Conservation (phyloP, 495 filamentous ascomycete genomes). For the Aspergillus bridgeri region DNA sequence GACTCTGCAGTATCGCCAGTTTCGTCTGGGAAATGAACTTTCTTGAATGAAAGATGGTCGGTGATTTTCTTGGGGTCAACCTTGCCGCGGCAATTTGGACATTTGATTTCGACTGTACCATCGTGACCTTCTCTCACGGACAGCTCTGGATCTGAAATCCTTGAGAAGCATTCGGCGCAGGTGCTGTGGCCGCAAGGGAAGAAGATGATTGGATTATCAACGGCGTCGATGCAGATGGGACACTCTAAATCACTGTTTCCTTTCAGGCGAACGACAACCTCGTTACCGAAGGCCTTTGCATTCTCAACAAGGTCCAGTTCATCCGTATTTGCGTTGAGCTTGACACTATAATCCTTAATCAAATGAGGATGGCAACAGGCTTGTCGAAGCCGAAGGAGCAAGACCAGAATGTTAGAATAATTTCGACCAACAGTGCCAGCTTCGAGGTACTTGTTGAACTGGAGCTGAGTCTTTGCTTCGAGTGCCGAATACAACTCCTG, state of each 20-base stretch:
- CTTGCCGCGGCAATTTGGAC: slow-evolving; percentile 69
- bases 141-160: slow-evolving; percentile 59
- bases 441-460: slow-evolving; percentile 76
- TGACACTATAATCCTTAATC: slow-evolving; percentile 67
- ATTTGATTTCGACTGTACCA: slow-evolving; percentile 53
- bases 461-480: slow-evolving; percentile 60
- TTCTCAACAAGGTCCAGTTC: slow-evolving; percentile 63
- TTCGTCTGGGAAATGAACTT: slow-evolving; percentile 61
- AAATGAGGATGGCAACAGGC: slow-evolving; percentile 90
- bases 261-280: slow-evolving; percentile 68
- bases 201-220: slow-evolving; percentile 73
- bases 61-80: slow-evolving; percentile 68
- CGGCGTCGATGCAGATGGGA: slow-evolving; percentile 76
- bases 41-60: slow-evolving; percentile 68
- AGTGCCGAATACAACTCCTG: slow-evolving; percentile 67
- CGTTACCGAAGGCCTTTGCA: slow-evolving; percentile 56
- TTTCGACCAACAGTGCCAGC: slow-evolving; percentile 69
- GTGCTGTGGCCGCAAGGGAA: slow-evolving; percentile 82
- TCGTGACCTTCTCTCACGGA: slow-evolving; percentile 57
- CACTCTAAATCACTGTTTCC: slow-evolving; percentile 60
- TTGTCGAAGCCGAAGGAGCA: slow-evolving; percentile 80
- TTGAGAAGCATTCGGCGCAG: slow-evolving; percentile 75
- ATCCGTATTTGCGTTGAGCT: slow-evolving; percentile 48
- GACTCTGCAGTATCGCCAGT: slow-evolving; percentile 25
- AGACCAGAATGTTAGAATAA: slow-evolving; percentile 80